Evolutionary conservation across 257 asterid genomes (phyloP).

Genomic region (Ajuga chamaepitys): DNA sequence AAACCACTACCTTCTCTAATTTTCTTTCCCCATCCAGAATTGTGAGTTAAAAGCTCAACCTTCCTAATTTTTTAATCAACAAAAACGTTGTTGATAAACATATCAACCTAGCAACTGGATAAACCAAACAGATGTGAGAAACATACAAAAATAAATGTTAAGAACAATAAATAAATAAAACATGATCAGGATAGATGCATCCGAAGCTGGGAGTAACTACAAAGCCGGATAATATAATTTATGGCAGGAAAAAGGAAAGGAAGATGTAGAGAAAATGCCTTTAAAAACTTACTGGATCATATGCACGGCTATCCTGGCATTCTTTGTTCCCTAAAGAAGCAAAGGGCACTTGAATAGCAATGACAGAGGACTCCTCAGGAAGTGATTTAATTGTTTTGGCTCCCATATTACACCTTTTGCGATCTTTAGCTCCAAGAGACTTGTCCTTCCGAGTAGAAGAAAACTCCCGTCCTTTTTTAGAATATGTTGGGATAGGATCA

Average conservation of each 20-base stretch:
- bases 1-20: background rate
- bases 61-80: background rate
- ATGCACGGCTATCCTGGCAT: slow-evolving; percentile 25
- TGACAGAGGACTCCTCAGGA: slow-evolving; percentile 49
- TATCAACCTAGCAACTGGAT: background rate
- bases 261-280: background rate
- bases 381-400: slow-evolving; percentile 30
- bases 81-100: background rate
- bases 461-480: slow-evolving; percentile 36
- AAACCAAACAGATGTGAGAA: background rate
- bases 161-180: background rate
- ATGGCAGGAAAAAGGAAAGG: background rate
- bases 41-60: background rate
- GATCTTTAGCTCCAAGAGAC: slow-evolving; percentile 33
- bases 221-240: background rate
- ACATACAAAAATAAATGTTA: background rate
- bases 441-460: slow-evolving; percentile 40
- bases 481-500: slow-evolving; percentile 33
- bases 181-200: background rate
- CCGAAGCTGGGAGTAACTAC: background rate
- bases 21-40: background rate
- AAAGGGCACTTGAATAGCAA: slow-evolving; percentile 95
- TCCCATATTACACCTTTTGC: slow-evolving; percentile 39
- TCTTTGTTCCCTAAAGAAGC: slow-evolving; percentile 58
- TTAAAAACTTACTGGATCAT: slow-evolving; percentile 24